Percentiles rank a stretch among this genome's conserved stretches.
These are phyloP conservation scores for Parascedosporium putredinis DNA, from an alignment of 2,329 filamentous ascomycete genomes.

Conservation along the genomic window DNA sequence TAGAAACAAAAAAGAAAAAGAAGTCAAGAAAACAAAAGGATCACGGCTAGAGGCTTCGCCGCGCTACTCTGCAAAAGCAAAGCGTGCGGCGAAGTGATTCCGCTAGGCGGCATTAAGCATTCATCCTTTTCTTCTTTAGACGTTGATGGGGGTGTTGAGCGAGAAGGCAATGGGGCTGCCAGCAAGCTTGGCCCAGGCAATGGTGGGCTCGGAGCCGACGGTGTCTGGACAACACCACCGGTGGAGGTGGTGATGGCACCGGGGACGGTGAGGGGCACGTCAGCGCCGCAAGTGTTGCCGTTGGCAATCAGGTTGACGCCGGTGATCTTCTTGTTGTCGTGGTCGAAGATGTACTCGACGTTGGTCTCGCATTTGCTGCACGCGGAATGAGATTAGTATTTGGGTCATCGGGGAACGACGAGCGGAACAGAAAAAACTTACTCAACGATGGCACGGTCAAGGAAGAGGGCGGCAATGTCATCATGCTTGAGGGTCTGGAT, in stretches of 20 bases:
- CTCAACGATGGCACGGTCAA: conserved; percentile 42
- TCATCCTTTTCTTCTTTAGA: conserved; percentile 1
- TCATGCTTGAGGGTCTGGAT: conserved; percentile 22
- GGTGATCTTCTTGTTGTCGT: conserved; percentile 32
- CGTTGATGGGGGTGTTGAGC: conserved; percentile 9
- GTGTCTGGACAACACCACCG: conserved; percentile 32
- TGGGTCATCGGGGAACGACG: neutral
- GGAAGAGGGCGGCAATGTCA: conserved; percentile 39
- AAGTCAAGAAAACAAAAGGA: no score
- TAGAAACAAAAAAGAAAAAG: no score
- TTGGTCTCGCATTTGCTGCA: conserved; percentile 31
- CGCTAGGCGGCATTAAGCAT: no score
- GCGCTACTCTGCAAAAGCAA: no score
- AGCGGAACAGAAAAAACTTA: neutral
- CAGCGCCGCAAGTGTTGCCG: conserved; percentile 37
- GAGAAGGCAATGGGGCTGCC: conserved; percentile 33
- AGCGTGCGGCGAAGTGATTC: no score
- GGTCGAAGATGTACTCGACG: conserved; percentile 32
- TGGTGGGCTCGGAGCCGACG: conserved; percentile 40
- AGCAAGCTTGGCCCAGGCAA: conserved; percentile 35
- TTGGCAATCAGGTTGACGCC: conserved; percentile 38
- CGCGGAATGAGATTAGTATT: neutral
- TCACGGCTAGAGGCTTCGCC: no score
- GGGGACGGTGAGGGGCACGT: conserved; percentile 45
- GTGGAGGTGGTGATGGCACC: conserved; percentile 28